phyloP scores from a whole-genome alignment of 768 basidiomycete species.

The Mycena olivaceomarginata region DNA sequence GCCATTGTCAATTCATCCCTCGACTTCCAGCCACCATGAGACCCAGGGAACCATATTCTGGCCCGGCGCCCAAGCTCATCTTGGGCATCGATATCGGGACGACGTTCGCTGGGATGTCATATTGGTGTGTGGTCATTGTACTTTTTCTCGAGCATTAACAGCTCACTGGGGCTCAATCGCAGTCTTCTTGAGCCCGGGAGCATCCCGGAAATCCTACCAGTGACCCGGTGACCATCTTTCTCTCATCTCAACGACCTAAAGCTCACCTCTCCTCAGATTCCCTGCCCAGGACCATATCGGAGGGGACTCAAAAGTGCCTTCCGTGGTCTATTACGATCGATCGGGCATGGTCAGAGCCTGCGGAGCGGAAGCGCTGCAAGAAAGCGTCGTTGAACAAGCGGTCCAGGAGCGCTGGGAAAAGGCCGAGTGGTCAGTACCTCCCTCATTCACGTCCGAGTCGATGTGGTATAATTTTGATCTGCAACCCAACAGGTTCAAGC shows the following conservation, averaged over 20 bases:
- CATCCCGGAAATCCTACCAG: slow-evolving; percentile 28
- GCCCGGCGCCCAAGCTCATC: slow-evolving; percentile 56
- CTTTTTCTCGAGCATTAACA: background rate
- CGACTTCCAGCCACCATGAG: slow-evolving; percentile 46
- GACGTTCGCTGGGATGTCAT: slow-evolving; percentile 63
- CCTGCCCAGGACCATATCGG: slow-evolving; percentile 68
- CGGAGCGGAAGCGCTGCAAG: slow-evolving; percentile 67
- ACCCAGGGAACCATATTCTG: slow-evolving; percentile 55
- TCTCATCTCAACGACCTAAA: background rate
- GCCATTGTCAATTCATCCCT: background rate
- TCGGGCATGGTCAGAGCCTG: slow-evolving; percentile 61
- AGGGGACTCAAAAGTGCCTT: slow-evolving; percentile 69
- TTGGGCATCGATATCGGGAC: slow-evolving; percentile 64
- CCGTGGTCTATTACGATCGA: slow-evolving; percentile 67
- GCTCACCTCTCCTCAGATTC: slow-evolving; percentile 54
- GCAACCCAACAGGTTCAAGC: slow-evolving; percentile 56
- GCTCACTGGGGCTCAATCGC: slow-evolving; percentile 37
- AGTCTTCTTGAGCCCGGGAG: slow-evolving; percentile 39
- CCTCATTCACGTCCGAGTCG: slow-evolving; percentile 14
- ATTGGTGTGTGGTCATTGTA: slow-evolving; percentile 35
- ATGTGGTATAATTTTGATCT: background rate
- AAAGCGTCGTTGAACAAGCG: slow-evolving; percentile 60
- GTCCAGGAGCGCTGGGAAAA: slow-evolving; percentile 67
- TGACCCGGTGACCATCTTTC: slow-evolving; percentile 27
- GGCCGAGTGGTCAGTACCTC: slow-evolving; percentile 65